Conservation (phyloP, 805 yeast genomes). For the Candida montana region DNA sequence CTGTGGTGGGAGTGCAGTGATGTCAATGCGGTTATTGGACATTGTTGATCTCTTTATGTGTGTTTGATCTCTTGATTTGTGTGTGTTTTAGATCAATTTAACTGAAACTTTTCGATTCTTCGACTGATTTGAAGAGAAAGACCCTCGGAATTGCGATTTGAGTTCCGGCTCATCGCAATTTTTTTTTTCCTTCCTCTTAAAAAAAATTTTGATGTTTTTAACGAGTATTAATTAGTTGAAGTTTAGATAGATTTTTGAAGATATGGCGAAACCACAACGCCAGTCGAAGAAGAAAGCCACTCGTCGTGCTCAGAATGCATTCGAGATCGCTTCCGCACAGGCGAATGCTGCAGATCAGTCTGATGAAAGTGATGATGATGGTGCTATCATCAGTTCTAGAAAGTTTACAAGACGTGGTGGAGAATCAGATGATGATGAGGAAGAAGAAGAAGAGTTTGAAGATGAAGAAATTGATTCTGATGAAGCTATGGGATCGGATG, state of each 20-base stretch:
- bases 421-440: constrained; percentile 24
- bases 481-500: constrained; percentile 82
- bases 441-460: constrained; percentile 34
- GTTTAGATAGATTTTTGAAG: no score
- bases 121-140: not conserved
- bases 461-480: constrained; percentile 79
- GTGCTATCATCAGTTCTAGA: constrained; percentile 34
- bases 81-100: not conserved
- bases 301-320: constrained; percentile 43
- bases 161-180: constrained; percentile 12
- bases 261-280: constrained; percentile 6
- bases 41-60: not conserved
- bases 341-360: constrained; percentile 17
- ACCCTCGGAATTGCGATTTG: not conserved
- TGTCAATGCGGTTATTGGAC: constrained; percentile 42
- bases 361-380: constrained; percentile 29
- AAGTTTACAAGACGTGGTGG: constrained; percentile 15
- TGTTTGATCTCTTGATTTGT: not conserved
- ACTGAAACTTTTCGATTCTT: not conserved
- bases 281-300: constrained; percentile 20
- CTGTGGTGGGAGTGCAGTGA: constrained; percentile 69
- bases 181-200: constrained; percentile 6
- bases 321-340: constrained; percentile 37
- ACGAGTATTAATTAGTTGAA: no score
- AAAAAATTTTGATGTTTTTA: not conserved